A percentile compares a stretch with the other conserved stretches of the same genome.
Conservation (phyloP, 495 filamentous ascomycete genomes). For the Lepidopterella palustris region DNA sequence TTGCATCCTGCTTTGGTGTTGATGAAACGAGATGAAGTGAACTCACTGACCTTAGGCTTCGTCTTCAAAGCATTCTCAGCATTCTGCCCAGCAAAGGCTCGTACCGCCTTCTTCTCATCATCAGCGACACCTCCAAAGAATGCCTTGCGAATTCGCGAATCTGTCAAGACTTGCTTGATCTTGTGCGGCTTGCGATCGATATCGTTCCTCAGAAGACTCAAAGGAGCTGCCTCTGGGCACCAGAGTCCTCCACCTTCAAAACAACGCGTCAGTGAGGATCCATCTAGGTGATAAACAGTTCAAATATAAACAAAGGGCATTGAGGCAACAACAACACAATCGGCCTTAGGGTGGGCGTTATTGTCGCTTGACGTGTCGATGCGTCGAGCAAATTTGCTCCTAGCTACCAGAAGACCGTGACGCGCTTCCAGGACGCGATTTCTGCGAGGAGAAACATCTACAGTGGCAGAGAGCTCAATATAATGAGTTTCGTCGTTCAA, state of each 20-base stretch:
- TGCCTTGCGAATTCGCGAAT: slow-evolving; percentile 49
- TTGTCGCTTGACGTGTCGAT: no score
- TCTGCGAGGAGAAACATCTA: background rate
- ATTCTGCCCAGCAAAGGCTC: slow-evolving; percentile 62
- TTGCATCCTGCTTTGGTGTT: background rate
- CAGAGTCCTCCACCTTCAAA: slow-evolving; percentile 66
- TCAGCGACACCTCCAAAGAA: slow-evolving; percentile 55
- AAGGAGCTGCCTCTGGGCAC: slow-evolving; percentile 58
- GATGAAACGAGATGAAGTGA: slow-evolving; percentile 9
- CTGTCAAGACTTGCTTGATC: slow-evolving; percentile 59
- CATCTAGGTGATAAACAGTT: no score
- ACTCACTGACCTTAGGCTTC: slow-evolving; percentile 65
- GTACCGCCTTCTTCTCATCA: slow-evolving; percentile 54
- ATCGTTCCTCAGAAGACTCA: slow-evolving; percentile 60
- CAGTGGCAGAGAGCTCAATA: background rate
- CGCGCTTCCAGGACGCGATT: no score
- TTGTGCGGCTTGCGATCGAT: slow-evolving; percentile 62
- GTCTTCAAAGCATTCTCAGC: slow-evolving; percentile 70
- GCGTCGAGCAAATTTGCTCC: no score
- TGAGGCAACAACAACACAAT: background rate
- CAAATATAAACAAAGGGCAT: background rate
- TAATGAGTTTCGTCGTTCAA: background rate
- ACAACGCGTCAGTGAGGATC: background rate
- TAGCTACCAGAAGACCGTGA: no score
- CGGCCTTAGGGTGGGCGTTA: no score